Percentiles rank a stretch among this genome's conserved stretches.
phyloP scores from a whole-genome alignment of 176 grass and related monocot genomes.

The Musa itinerans region DNA sequence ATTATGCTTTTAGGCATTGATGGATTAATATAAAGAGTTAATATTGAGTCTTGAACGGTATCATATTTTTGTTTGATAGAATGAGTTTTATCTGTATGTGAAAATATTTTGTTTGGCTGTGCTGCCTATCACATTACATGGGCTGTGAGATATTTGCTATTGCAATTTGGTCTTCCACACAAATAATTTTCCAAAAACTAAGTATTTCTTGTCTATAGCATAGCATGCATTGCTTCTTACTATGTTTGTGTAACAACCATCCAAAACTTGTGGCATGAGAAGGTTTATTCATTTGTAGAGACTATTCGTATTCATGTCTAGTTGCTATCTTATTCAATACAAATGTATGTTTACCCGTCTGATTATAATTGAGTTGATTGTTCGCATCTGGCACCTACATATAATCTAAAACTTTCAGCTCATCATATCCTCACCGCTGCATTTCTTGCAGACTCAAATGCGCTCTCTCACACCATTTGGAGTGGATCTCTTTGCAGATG shows the following conservation, averaged over 20 bases:
- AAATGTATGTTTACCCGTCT: background rate
- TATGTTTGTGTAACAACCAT: too few species aligned
- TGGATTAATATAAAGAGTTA: background rate
- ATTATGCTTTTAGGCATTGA: too few species aligned
- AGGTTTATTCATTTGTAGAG: background rate
- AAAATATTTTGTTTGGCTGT: background rate
- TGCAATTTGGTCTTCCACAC: too few species aligned
- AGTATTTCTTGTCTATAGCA: too few species aligned
- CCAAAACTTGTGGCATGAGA: too few species aligned
- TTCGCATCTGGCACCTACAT: background rate
- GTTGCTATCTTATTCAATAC: background rate
- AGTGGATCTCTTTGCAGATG: conserved; percentile 39
- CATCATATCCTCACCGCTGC: background rate
- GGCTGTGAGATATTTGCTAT: background rate
- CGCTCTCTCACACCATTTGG: conserved; percentile 60
- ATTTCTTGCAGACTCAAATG: conserved; percentile 49
- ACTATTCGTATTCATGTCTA: background rate
- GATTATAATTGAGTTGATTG: background rate
- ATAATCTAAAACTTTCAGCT: background rate
- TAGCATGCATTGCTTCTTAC: too few species aligned
- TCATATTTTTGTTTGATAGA: background rate
- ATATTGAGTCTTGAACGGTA: background rate
- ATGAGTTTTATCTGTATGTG: background rate
- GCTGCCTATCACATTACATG: background rate
- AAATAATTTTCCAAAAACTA: too few species aligned